These are phyloP conservation scores for Rasamsonia emersonii DNA, from an alignment of 2,329 filamentous ascomycete species.

Conservation along the genomic window DNA sequence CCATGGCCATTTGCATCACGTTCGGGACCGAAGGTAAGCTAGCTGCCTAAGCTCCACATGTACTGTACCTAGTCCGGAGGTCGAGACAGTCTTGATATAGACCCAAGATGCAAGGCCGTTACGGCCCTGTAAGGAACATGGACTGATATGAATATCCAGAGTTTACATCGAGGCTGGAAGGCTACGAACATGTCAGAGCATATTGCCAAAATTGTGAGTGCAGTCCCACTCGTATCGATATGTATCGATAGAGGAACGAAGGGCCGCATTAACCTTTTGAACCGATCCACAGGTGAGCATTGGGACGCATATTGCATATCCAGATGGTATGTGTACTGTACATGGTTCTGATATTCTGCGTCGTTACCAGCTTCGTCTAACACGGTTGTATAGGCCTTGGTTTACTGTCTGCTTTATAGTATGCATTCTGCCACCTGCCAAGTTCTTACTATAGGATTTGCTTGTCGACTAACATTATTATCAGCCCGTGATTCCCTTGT, in stretches of 20 bases:
- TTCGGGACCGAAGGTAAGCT: conserved; percentile 34
- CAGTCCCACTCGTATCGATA: conserved; percentile 1
- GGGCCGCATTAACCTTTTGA: too few species aligned
- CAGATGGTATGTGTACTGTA: conserved; percentile 28
- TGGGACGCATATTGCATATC: conserved; percentile 38
- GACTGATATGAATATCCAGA: conserved; percentile 26
- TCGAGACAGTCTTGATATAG: not conserved
- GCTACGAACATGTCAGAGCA: conserved; percentile 38
- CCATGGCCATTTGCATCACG: conserved; percentile 36
- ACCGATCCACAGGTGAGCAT: conserved; percentile 31
- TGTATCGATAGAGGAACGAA: not conserved
- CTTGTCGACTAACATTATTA: not conserved
- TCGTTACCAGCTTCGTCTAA: conserved; percentile 6
- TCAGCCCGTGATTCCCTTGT: conserved; percentile 31
- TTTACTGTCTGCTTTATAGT: conserved; percentile 40
- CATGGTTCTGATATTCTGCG: not conserved
- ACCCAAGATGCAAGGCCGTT: conserved; percentile 1
- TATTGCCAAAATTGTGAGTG: conserved; percentile 39
- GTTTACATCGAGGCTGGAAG: conserved; percentile 35
- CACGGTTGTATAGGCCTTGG: conserved; percentile 26
- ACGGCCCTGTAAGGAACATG: too few species aligned
- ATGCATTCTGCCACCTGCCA: conserved; percentile 12
- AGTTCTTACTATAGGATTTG: conserved; percentile 1
- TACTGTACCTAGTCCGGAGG: not conserved
- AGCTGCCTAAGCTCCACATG: not conserved